Evolutionary conservation across 2,329 filamentous ascomycete genomes (phyloP), one percentile per base, ranked within the genome.

Genomic region (Beauveria scarabaeidicola): DNA sequence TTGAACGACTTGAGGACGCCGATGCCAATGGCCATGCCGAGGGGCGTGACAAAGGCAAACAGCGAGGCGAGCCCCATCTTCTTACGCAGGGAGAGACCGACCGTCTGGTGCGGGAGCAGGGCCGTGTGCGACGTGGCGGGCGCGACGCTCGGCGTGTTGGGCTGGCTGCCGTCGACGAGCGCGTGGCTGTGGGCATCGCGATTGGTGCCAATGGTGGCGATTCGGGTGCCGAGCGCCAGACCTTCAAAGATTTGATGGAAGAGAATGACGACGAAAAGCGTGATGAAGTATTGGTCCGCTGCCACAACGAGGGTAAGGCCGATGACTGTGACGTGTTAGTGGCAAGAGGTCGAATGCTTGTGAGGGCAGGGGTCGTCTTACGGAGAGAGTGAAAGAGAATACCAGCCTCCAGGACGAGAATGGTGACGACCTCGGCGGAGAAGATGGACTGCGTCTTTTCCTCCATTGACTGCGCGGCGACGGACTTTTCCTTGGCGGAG

Each of bases 231-330:
- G 0, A 91, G 82, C 0, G 88, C 88, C 50, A 91, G 77, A 4
- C 89, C 88, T 68, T 91, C 88, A 66, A 92, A 90, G 75, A 89
- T 84, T 67, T 91, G 88, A 68, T 91, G 88, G 74, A 91, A 90
- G 60, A 90, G 73, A 61, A 91, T 89, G 58, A 91, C 88, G 47
- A 82, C 70, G 61, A 83, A 82, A n/a, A 85, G 75, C 1, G 79
- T 82, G 58, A 78, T 68, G 71, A 84, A 84, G 65, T 78, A 81
- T 41, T 73, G 75, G 64, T 85, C 81, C 3, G 77, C 80, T 0
- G 81, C 76, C 2, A 85, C 82, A n/a, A 84, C 82, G 1, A 87
- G 77, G 0, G 84, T 86, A 40, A 88, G 70, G 23, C 84, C 83
- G 41, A 88, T 85, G 8, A 88, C 81, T 84, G 52, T 38, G 50